Conservation (phyloP, 768 basidiomycete species). For the Chalciporus chontae region DNA sequence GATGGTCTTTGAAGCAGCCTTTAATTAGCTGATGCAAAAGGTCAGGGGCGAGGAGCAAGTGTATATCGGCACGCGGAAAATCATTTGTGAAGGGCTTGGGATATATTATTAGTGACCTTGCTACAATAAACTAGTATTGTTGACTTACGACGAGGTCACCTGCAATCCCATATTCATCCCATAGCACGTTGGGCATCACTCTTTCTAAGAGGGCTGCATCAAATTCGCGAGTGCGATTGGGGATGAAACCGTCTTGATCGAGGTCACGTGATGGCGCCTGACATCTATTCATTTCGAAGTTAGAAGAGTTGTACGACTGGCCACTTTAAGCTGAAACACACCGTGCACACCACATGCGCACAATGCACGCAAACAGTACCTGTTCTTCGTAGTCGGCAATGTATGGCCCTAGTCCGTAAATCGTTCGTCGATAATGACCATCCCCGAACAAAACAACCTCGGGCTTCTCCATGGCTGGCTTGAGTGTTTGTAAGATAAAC, state of each 20-base stretch:
- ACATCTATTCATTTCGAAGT: too few relatives aligned
- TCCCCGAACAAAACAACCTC: constrained; percentile 26
- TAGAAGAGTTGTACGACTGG: too few relatives aligned
- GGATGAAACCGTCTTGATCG: too few relatives aligned
- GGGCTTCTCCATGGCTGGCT: constrained; percentile 26
- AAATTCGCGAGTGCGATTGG: too few relatives aligned
- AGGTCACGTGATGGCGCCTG: too few relatives aligned
- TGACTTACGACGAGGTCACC: constrained; percentile 4
- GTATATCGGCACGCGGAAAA: constrained; percentile 33
- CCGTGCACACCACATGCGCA: neutral
- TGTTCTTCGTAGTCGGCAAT: constrained; percentile 3
- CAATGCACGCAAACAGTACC: neutral
- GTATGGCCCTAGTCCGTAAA: neutral
- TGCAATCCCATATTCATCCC: constrained; percentile 17
- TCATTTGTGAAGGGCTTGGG: constrained; percentile 29
- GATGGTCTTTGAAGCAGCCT: neutral
- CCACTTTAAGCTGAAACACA: neutral
- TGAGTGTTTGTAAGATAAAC: constrained; percentile 23
- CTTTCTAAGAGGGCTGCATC: too few relatives aligned
- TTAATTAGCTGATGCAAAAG: constrained; percentile 2
- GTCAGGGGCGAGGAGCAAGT: constrained; percentile 13
- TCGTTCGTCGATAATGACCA: constrained; percentile 20
- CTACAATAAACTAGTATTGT: constrained; percentile 8
- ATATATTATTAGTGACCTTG: constrained; percentile 3
- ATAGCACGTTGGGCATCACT: neutral